These are phyloP conservation scores for Plasmodium chabaudi DNA, from an alignment of 169 alveolate genomes.

Conservation along the genomic window DNA sequence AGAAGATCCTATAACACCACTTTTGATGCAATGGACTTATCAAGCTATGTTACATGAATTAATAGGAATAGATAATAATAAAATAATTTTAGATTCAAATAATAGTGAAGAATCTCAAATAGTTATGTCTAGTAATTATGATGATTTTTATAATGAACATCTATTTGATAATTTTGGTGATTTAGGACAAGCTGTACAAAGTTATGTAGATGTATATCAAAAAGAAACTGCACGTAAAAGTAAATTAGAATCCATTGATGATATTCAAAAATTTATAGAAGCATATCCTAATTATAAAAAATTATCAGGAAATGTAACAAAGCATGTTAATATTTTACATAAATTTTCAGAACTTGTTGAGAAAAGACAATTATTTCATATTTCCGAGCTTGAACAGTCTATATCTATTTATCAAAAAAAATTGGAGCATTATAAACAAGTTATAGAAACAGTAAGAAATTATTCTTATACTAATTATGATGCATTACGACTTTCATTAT, in stretches of 20 bases:
- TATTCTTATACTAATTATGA: conserved; percentile 85
- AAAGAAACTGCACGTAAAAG: conserved; percentile 65
- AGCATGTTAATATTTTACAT: conserved; percentile 91
- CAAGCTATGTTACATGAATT: conserved; percentile 97
- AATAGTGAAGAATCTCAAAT: conserved; percentile 63
- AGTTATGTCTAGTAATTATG: conserved; percentile 87
- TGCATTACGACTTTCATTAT: conserved; percentile 88
- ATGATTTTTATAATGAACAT: conserved; percentile 92
- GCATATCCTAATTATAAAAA: conserved; percentile 92
- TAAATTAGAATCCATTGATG: conserved; percentile 91
- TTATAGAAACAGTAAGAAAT: conserved; percentile 85
- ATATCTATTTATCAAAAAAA: conserved; percentile 88
- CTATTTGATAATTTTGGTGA: conserved; percentile 95
- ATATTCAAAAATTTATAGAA: conserved; percentile 90
- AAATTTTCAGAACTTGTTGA: conserved; percentile 90
- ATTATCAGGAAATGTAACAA: conserved; percentile 89
- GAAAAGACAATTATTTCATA: conserved; percentile 87
- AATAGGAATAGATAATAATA: conserved; percentile 91
- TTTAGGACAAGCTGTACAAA: conserved; percentile 91
- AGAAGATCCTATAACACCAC: conserved; percentile 97
- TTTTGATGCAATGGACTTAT: conserved; percentile 97
- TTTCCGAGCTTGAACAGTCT: conserved; percentile 92
- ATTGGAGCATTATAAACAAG: conserved; percentile 88
- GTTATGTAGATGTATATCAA: conserved; percentile 88
- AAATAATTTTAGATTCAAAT: conserved; percentile 83